These are phyloP conservation scores for Sabuloglossum arenarium DNA, from an alignment of 495 filamentous ascomycete species.

Conservation along the genomic window DNA sequence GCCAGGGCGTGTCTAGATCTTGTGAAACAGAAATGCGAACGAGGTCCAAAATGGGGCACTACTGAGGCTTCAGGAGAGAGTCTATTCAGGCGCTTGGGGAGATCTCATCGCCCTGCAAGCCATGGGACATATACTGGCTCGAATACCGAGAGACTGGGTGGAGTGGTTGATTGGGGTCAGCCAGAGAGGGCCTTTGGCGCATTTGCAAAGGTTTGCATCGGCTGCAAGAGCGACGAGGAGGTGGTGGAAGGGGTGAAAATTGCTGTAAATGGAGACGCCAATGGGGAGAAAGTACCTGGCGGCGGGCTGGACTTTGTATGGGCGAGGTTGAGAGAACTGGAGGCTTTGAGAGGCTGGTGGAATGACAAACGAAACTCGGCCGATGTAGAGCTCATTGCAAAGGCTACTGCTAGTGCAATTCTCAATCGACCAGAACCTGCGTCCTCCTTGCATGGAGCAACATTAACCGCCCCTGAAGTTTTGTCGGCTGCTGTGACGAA, in stretches of 20 bases:
- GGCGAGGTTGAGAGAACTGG: slow-evolving; percentile 71
- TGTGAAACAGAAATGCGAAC: slow-evolving; percentile 86
- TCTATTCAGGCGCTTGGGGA: slow-evolving; percentile 63
- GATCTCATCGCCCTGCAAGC: slow-evolving; percentile 32
- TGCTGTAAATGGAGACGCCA: slow-evolving; percentile 45
- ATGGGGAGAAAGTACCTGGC: slow-evolving; percentile 36
- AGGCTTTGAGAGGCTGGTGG: slow-evolving; percentile 67
- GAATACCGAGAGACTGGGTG: slow-evolving; percentile 41
- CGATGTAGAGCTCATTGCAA: neutral
- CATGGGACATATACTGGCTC: slow-evolving; percentile 15
- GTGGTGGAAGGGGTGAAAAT: slow-evolving; percentile 48
- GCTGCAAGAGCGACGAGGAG: slow-evolving; percentile 52
- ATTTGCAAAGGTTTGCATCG: slow-evolving; percentile 48
- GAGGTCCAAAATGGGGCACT: slow-evolving; percentile 64
- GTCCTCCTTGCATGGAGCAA: neutral
- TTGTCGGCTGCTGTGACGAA: slow-evolving; percentile 26
- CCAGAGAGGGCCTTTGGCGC: slow-evolving; percentile 51
- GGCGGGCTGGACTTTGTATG: slow-evolving; percentile 75
- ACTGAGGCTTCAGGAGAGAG: slow-evolving; percentile 55
- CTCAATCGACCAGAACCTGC: neutral
- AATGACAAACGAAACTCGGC: slow-evolving; percentile 23
- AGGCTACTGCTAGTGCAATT: neutral
- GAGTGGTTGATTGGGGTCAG: slow-evolving; percentile 76
- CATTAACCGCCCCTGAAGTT: slow-evolving; percentile 1
- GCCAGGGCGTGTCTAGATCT: slow-evolving; percentile 78